Evolutionary conservation across 139 green algal species (phyloP).

Genomic region (Eudorina sp.): DNA sequence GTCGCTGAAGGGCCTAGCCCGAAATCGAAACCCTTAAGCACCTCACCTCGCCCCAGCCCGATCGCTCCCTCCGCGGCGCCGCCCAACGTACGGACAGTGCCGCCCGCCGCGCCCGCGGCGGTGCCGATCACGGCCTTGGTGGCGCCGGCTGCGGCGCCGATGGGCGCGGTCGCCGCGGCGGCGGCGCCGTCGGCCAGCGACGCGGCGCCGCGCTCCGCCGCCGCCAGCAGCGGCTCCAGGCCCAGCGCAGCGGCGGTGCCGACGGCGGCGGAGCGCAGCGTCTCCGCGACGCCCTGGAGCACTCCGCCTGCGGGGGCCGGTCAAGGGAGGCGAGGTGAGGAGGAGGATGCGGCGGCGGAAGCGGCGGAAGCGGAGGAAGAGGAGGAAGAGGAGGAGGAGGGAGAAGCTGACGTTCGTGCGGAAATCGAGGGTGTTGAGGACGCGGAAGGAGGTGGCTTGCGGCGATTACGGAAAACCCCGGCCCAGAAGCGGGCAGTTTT

Average conservation of each 20-base stretch:
- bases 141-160: background rate
- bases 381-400: too few species aligned
- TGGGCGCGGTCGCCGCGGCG: background rate
- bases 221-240: slow-evolving; percentile 16
- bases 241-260: background rate
- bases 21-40: too few species aligned
- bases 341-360: too few species aligned
- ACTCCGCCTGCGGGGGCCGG: slow-evolving; percentile 12
- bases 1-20: too few species aligned
- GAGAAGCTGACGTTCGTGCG: too few species aligned
- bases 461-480: too few species aligned
- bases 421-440: too few species aligned
- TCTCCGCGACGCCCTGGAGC: background rate
- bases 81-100: background rate
- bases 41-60: background rate
- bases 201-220: slow-evolving; percentile 12
- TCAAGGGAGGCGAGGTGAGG: too few species aligned
- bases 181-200: slow-evolving; percentile 17
- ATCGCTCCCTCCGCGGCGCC: slow-evolving; percentile 11
- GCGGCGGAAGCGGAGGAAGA: too few species aligned
- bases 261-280: background rate
- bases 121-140: slow-evolving; percentile 1
- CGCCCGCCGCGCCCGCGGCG: background rate
- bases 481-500: too few species aligned
- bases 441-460: too few species aligned